Evolutionary conservation across 2,329 filamentous ascomycete species (phyloP).

Genomic region (Phyllosticta citribraziliensis): DNA sequence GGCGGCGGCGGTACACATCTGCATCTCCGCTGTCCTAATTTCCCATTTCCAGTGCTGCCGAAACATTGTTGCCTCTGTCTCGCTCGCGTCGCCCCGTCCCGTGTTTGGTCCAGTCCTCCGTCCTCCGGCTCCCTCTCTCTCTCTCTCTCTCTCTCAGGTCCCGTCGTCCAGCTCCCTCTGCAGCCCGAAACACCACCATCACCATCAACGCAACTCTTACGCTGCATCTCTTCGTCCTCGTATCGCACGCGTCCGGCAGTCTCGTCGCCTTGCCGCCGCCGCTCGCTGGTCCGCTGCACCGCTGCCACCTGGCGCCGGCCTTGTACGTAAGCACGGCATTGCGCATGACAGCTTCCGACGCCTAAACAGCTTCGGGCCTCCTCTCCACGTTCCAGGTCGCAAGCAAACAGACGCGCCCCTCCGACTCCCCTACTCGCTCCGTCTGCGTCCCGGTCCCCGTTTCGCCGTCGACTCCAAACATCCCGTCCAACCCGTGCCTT

Average conservation of each 20-base stretch:
- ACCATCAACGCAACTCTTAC: background rate
- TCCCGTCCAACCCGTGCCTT: background rate
- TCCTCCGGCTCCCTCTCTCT: background rate
- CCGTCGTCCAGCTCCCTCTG: background rate
- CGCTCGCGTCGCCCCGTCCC: background rate
- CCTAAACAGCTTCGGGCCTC: background rate
- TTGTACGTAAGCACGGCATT: background rate
- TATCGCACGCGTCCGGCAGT: background rate
- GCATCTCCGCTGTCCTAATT: background rate
- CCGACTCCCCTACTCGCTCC: background rate
- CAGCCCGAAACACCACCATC: background rate
- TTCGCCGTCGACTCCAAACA: background rate
- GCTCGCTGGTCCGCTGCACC: background rate
- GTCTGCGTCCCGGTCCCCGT: background rate
- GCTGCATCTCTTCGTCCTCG: background rate
- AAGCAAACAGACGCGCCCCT: background rate
- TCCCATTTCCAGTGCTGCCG: background rate
- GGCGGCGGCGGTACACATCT: background rate
- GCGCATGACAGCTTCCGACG: background rate
- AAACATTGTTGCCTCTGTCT: background rate
- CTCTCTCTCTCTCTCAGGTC: background rate
- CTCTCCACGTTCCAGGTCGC: background rate
- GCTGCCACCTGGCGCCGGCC: background rate
- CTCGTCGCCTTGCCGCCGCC: background rate
- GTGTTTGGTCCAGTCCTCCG: background rate